Evolutionary conservation across 257 asterid species (phyloP), one percentile per base, ranked within the genome.

Genomic region (Nicotiana benthamiana): DNA sequence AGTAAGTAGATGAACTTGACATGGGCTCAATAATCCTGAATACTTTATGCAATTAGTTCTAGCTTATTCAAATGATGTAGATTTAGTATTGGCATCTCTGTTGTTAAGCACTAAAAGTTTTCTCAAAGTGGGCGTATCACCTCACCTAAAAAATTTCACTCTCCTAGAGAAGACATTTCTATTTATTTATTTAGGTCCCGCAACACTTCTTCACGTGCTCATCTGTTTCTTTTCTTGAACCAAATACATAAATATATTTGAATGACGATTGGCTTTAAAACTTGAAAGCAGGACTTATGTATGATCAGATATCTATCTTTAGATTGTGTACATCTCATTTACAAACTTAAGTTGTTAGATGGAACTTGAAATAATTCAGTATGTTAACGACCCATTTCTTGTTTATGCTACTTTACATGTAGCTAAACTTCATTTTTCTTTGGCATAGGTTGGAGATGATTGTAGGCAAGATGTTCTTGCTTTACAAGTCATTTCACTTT

Each of bases 401-500:
- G 63, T 54, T 82, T 79, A 52, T 61, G 62, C 17, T 82, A 36
- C 75, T 78, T 57, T 78, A 46, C 77, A 16, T 81, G 57, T 81
- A 36, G 78, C 87, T 87, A 80, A 86, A 78, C 79, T 59, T 59
- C 28, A 66, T 83, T 88, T 85, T 2, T 36, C 68, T 84, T 43
- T 83, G 61, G 43, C 81, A 76, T 86, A 96, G 99, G 98, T 96
- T 82, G 99, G 99, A 81, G 99, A 96, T 92, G 99, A 96, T 81
- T 96, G 99, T 84, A 91, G 99, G 67, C 98, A 96, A 87, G 99
- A 96, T 65, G 97, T 96, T 80, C 97, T 96, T 83, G 98, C 99
- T 75, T 87, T 96, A 86, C 99, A 96, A 91, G 99, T 96, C 66
- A 96, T 96, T 89, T 92, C 98, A 77, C 99, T 96, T 85, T 83